Evolutionary conservation across 176 grass and related monocot genomes (phyloP).

Genomic region (Zoysia japonica): DNA sequence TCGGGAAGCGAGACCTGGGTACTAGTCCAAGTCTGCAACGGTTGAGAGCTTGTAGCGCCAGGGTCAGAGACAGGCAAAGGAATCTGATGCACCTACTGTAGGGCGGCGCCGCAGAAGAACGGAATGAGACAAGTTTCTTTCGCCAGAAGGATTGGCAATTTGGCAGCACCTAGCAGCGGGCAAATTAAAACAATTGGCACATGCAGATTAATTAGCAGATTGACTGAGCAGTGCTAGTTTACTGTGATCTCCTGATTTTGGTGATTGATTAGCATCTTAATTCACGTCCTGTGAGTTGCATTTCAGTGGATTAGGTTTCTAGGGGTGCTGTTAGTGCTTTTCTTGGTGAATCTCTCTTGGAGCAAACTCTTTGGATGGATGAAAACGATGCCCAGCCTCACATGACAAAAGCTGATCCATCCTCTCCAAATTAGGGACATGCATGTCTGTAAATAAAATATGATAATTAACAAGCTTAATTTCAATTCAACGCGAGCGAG

Average conservation of each 20-base stretch:
- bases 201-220: not conserved
- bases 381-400: slow-evolving; percentile 14
- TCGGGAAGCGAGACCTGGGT: slow-evolving; percentile 23
- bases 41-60: slow-evolving; percentile 12
- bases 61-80: not conserved
- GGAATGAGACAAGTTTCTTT: not conserved
- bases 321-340: not conserved
- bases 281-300: not conserved
- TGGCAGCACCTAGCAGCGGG: no score
- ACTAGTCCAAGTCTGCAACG: slow-evolving; percentile 2
- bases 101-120: slow-evolving; percentile 35
- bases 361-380: not conserved
- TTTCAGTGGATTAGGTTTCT: not conserved
- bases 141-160: slow-evolving; percentile 1
- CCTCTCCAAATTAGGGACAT: not conserved
- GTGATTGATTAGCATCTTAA: not conserved
- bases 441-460: no score
- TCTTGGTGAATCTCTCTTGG: slow-evolving; percentile 2
- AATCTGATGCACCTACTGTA: slow-evolving; percentile 1
- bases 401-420: not conserved
- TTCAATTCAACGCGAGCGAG: no score
- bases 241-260: not conserved
- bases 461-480: no score
- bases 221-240: not conserved
- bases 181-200: not conserved